Conservation (phyloP, 2,329 filamentous ascomycete species). For the Aschersonia sp. region DNA sequence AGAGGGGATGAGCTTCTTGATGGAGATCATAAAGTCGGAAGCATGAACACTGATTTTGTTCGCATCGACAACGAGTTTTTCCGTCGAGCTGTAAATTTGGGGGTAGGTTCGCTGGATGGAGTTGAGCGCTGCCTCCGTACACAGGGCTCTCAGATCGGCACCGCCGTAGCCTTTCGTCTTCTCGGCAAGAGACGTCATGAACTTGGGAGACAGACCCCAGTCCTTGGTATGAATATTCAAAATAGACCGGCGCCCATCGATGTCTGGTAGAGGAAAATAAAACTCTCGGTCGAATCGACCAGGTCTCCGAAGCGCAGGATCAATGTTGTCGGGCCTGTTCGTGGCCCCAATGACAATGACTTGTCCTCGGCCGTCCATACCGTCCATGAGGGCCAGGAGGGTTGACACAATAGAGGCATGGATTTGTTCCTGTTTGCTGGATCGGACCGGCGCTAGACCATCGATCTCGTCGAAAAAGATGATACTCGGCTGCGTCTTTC, state of each 20-base stretch:
- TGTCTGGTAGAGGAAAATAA: slow-evolving; percentile 86
- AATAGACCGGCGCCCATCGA: slow-evolving; percentile 68
- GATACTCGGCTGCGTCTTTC: slow-evolving; percentile 92
- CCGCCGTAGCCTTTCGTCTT: slow-evolving; percentile 94
- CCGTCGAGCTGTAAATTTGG: slow-evolving; percentile 83
- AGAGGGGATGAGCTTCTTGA: slow-evolving; percentile 92
- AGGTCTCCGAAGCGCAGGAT: slow-evolving; percentile 84
- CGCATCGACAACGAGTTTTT: slow-evolving; percentile 82
- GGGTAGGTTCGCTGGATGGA: slow-evolving; percentile 91
- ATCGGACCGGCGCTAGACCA: slow-evolving; percentile 85
- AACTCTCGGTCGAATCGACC: slow-evolving; percentile 96
- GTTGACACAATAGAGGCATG: slow-evolving; percentile 96
- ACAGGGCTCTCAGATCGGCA: slow-evolving; percentile 84
- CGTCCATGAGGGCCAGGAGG: slow-evolving; percentile 87
- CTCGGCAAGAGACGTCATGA: slow-evolving; percentile 74
- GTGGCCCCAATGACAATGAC: slow-evolving; percentile 99
- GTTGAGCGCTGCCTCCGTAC: slow-evolving; percentile 91
- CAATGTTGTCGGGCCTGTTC: slow-evolving; percentile 90
- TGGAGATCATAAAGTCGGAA: slow-evolving; percentile 92
- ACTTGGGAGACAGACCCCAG: slow-evolving; percentile 68
- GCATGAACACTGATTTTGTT: slow-evolving; percentile 73
- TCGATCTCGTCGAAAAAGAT: slow-evolving; percentile 99
- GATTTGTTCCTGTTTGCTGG: slow-evolving; percentile 97
- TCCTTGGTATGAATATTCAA: slow-evolving; percentile 90
- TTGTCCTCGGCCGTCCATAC: slow-evolving; percentile 95